Evolutionary conservation across 2,329 filamentous ascomycete species (phyloP), one percentile per base, ranked within the genome.

Genomic region (Ceratocystis cacaofunesta): DNA sequence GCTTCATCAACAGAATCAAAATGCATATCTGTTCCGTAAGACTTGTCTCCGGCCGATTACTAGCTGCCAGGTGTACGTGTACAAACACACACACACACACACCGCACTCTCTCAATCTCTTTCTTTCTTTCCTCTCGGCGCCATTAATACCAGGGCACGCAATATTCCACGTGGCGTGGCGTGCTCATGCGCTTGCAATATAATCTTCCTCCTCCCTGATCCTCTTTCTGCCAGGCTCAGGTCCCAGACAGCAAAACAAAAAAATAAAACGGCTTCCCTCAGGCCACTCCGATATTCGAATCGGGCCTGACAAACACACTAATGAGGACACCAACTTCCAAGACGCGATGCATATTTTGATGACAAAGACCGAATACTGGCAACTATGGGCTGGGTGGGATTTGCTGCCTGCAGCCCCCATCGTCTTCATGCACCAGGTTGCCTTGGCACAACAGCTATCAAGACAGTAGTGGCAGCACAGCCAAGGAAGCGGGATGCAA

Each of bases 271-370:
- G 8, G 2, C 55, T 15, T 41, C 12, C 36, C 12, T 12, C 12
- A 8, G 8, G 17, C 25, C 5, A 8, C n/a, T 36, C 25, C 10
- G 10, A 52, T 8, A 28, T 52, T 32, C 64, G 57, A 65, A 65
- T 61, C 63, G 30, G 52, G 43, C 57, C 52, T 65, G 63, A 61
- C 63, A 65, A 65, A 44, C 57, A 65, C 63, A 61, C 57, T 61
- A 65, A 61, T 61, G 30, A 61, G 63, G 43, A 65, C 50, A 58
- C 32, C 55, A 58, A 36, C 32, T 32, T 28, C n/a, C n/a, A 30
- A 58, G 36, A 36, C 15, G 5, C 8, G 28, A 8, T 5, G 55
- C 17, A 22, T 36, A n/a, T n/a, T n/a, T 32, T 36, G 55, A 3
- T 8, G 15, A 1, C 55, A 30, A 36, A 32, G 17, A 58, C 8